These are phyloP conservation scores for Trichophyton schoenleinii DNA, from an alignment of 2,329 filamentous ascomycete genomes.

Conservation along the genomic window DNA sequence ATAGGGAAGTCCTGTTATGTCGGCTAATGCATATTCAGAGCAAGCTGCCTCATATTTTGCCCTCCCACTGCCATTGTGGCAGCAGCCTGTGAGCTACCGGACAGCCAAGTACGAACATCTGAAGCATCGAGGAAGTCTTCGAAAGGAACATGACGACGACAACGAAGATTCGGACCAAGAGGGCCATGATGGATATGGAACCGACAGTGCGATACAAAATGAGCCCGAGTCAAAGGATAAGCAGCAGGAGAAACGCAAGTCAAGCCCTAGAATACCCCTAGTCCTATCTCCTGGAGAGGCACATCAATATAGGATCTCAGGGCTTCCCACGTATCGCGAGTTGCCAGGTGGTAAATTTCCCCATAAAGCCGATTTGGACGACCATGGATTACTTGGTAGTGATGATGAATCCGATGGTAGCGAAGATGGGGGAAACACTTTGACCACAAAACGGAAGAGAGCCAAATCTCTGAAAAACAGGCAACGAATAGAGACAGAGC, in stretches of 20 bases:
- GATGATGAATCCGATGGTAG: neutral
- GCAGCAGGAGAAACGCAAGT: neutral
- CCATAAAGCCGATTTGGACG: constrained; percentile 20
- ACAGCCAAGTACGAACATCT: constrained; percentile 24
- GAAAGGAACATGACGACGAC: neutral
- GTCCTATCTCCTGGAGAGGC: constrained; percentile 30
- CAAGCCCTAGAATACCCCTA: constrained; percentile 14
- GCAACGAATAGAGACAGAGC: constrained; percentile 15
- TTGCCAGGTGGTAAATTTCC: constrained; percentile 32
- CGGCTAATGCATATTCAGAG: neutral
- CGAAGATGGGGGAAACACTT: neutral
- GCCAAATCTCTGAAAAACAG: neutral
- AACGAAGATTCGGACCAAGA: constrained; percentile 8
- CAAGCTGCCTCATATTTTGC: constrained; percentile 27
- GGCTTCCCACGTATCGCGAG: constrained; percentile 27
- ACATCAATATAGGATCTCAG: constrained; percentile 33
- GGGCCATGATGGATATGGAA: constrained; percentile 17
- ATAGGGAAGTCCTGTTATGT: neutral
- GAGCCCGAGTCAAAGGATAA: constrained; percentile 9
- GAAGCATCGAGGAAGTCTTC: constrained; percentile 15
- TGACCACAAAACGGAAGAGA: neutral
- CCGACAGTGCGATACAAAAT: constrained; percentile 8
- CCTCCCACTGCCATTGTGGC: constrained; percentile 27
- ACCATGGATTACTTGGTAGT: constrained; percentile 2
- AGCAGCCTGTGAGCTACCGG: constrained; percentile 26